These are phyloP conservation scores for Blastocystis sp. DNA, from an alignment of 352 stramenopile genomes.

Conservation along the genomic window DNA sequence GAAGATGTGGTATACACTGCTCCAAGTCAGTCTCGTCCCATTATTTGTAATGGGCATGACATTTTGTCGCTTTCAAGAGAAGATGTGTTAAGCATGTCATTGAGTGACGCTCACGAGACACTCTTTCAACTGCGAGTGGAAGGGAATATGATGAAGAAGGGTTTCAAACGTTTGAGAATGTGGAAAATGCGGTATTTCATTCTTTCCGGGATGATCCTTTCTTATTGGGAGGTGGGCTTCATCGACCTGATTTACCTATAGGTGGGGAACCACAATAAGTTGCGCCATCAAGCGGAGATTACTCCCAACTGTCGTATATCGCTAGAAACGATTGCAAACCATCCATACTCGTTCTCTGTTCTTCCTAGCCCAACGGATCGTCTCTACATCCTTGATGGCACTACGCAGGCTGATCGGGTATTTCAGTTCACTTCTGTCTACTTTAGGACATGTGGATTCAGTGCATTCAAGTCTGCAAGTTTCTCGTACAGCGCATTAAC, in stretches of 20 bases:
- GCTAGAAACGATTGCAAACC: background rate
- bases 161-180: conserved; percentile 42
- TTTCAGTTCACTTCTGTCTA: background rate
- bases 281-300: conserved; percentile 41
- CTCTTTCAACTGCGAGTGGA: conserved; percentile 50
- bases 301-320: conserved; percentile 18
- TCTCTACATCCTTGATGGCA: conserved; percentile 46
- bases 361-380: conserved; percentile 35
- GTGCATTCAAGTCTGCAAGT: conserved; percentile 55
- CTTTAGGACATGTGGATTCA: conserved; percentile 56
- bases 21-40: background rate
- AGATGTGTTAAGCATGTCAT: conserved; percentile 38
- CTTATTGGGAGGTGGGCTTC: conserved; percentile 13
- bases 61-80: conserved; percentile 28
- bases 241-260: background rate
- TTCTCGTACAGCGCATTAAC: conserved; percentile 46
- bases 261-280: conserved; percentile 46
- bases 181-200: conserved; percentile 56
- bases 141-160: conserved; percentile 57
- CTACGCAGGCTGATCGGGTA: conserved; percentile 10
- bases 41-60: conserved; percentile 48
- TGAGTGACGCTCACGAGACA: conserved; percentile 50
- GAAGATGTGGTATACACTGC: background rate
- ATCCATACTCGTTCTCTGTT: conserved; percentile 37
- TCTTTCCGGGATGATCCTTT: conserved; percentile 42